Base-by-base conservation (phyloP, 2,329 filamentous ascomycete genomes). In the Paecilomyces formosus region DNA sequence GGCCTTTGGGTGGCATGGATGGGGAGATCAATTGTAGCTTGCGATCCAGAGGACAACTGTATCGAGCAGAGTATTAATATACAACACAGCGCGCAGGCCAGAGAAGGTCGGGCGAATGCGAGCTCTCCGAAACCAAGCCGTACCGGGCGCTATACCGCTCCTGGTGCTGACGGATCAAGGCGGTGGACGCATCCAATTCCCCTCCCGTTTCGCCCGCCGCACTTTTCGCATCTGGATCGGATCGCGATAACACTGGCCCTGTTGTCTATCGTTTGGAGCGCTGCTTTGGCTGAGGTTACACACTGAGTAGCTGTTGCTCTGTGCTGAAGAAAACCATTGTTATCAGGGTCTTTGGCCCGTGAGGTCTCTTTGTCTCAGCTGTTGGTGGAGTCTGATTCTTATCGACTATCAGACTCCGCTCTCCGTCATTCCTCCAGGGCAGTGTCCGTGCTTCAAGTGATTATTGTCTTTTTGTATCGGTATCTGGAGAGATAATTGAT, bases 1-100 rank as follows among this genome's bases (percentile, higher is more conserved):
- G 60, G 58, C 57, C 59, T 61, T 67, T 65, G 53, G 67, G 57
- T 54, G 72, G 57, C 70, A 71, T 71, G 55, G 50, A 28, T 24
- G 50, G 50, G 1, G 30, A 54, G 12, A 59, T 26, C 50, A 22
- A 21, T 33, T 33, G 53, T 21, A 33, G 53, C 12, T 31, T 49
- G 24, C 33, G 49, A 21, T 26, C 24, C 22, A 52, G 21, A 28
- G 26, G 50, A 52, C 50, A 24, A 52, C 39, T 21, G 39, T 45
- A 26, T 26, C 24, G 24, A 45, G 15, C n/a, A 24, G 15, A 26
- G 50, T 52, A n/a, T n/a, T n/a, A n/a, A n/a, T n/a, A 24, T 28
- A 28, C 50, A 52, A 50, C 12, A 24, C n/a, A 52, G 21, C 50
- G 35, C 35, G 35, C 35, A 45, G 35, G n/a, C 35, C 35, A 45